phyloP scores from a whole-genome alignment of 1,284 basidiomycete species.

The Cyathus pygmaeus region DNA sequence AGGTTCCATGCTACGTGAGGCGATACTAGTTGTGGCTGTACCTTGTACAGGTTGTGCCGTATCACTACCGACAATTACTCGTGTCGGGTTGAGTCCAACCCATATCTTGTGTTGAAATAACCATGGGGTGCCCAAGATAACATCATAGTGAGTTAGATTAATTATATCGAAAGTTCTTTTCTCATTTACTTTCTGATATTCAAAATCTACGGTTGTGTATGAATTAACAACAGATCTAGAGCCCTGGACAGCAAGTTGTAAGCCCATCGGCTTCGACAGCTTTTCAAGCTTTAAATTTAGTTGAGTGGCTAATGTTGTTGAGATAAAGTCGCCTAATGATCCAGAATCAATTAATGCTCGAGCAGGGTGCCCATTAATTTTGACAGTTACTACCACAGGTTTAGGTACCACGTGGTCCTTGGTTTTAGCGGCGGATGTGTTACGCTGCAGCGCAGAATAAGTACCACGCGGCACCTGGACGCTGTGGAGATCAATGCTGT shows the following conservation, averaged over 20 bases:
- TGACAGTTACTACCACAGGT: conserved; percentile 37
- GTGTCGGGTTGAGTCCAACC: conserved; percentile 18
- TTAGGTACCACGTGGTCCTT: conserved; percentile 24
- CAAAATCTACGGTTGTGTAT: conserved; percentile 16
- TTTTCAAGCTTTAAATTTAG: conserved; percentile 21
- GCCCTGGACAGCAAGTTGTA: conserved; percentile 39
- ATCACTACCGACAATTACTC: conserved; percentile 20
- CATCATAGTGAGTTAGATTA: conserved; percentile 39
- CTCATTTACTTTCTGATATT: conserved; percentile 41
- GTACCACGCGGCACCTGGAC: conserved; percentile 1
- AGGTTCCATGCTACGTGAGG: too few species aligned
- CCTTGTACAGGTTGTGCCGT: conserved; percentile 19
- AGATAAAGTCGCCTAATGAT: conserved; percentile 52
- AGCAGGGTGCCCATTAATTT: conserved; percentile 41
- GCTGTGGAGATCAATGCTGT: neutral
- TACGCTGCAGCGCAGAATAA: conserved; percentile 18
- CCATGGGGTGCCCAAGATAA: conserved; percentile 41
- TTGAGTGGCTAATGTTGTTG: conserved; percentile 46
- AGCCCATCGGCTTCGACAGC: conserved; percentile 28
- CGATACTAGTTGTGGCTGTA: conserved; percentile 17
- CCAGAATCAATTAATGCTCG: conserved; percentile 46
- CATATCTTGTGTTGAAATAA: conserved; percentile 33
- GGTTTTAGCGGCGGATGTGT: conserved; percentile 27
- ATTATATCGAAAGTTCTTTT: conserved; percentile 39
- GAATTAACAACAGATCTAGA: conserved; percentile 37